Evolutionary conservation across 2,329 filamentous ascomycete genomes (phyloP).

Genomic region (Cercospora sp.): DNA sequence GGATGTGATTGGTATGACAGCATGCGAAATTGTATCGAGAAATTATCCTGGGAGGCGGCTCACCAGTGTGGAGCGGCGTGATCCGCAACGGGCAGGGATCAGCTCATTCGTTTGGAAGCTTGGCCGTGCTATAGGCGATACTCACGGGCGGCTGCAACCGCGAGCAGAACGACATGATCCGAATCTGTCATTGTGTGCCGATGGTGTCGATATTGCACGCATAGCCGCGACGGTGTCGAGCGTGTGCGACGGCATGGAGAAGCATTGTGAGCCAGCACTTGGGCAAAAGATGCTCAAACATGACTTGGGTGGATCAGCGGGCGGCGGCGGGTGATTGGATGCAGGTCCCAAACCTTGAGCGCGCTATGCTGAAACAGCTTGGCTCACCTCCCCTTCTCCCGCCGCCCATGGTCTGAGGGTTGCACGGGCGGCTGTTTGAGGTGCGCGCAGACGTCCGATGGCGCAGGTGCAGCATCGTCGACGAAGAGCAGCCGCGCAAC

Average conservation of each 20-base stretch:
- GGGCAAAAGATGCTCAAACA: neutral
- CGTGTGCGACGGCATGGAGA: neutral
- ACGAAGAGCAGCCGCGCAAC: neutral
- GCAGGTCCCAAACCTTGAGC: neutral
- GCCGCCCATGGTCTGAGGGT: neutral
- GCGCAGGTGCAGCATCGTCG: neutral
- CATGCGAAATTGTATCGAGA: constrained; percentile 9
- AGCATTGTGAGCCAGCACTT: neutral
- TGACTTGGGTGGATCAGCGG: neutral
- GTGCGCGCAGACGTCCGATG: neutral
- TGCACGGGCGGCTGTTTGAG: constrained; percentile 11
- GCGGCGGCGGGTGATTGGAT: neutral
- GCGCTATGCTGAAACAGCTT: neutral
- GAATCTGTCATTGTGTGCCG: neutral
- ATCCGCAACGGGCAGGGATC: neutral
- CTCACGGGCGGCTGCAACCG: neutral
- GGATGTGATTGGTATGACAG: constrained; percentile 6
- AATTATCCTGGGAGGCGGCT: constrained; percentile 5
- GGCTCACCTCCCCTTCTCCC: neutral
- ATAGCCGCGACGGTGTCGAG: neutral
- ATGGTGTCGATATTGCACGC: neutral
- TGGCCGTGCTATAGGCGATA: neutral
- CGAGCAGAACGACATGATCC: neutral
- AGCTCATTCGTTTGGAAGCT: neutral
- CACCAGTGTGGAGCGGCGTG: constrained; percentile 2